phyloP scores from a whole-genome alignment of 345 rosid species.

The Hibiscus tridactylites region DNA sequence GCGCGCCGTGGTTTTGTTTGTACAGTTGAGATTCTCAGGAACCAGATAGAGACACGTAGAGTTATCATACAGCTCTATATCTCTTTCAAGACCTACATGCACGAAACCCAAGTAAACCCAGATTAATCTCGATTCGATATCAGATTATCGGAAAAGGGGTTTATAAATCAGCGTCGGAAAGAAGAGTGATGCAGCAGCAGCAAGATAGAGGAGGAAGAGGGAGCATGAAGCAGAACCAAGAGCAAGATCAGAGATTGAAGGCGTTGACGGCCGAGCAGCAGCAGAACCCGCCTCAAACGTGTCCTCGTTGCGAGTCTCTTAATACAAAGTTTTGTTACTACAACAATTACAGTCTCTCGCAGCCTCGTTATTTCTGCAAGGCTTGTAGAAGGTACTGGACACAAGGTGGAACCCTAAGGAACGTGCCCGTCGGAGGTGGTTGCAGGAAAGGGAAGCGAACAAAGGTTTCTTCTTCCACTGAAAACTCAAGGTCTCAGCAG shows the following conservation, averaged over 20 bases:
- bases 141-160: background rate
- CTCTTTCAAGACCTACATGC: conserved; percentile 19
- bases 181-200: conserved; percentile 24
- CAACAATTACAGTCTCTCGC: conserved; percentile 63
- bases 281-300: conserved; percentile 30
- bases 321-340: conserved; percentile 69
- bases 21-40: background rate
- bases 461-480: conserved; percentile 25
- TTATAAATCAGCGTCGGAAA: background rate
- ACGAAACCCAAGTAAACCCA: background rate
- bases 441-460: conserved; percentile 47
- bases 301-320: conserved; percentile 60
- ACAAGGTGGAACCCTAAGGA: conserved; percentile 63
- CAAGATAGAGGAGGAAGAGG: conserved; percentile 15
- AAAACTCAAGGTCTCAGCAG: conserved; percentile 9
- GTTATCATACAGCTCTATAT: background rate
- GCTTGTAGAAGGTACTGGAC: conserved; percentile 66
- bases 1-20: background rate
- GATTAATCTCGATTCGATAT: background rate
- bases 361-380: conserved; percentile 73
- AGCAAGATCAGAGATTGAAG: conserved; percentile 28
- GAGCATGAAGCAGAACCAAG: conserved; percentile 19
- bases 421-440: conserved; percentile 65
- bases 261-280: conserved; percentile 12
- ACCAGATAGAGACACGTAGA: background rate